A percentile compares a stretch with the other conserved stretches of the same genome.
phyloP scores from a whole-genome alignment of 1,139 yeast species.

The Arxiozyma heterogenica region DNA sequence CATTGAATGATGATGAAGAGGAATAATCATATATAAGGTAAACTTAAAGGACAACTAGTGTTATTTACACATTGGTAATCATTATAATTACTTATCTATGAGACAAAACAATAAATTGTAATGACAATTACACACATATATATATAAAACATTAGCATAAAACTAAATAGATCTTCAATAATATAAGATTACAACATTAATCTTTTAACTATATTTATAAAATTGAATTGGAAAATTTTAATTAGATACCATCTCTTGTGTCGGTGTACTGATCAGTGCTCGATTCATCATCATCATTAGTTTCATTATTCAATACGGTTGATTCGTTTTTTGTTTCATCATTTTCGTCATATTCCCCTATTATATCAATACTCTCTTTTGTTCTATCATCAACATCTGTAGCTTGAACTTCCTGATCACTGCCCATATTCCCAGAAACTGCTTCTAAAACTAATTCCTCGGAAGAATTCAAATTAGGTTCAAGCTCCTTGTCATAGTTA shows the following conservation, averaged over 20 bases:
- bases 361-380: conserved; percentile 5
- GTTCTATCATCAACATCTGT: conserved; percentile 1
- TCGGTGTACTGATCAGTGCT: background rate
- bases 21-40: background rate
- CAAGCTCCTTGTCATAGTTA: background rate
- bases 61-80: too few relatives aligned
- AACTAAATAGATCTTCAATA: background rate
- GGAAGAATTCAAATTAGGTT: background rate
- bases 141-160: background rate
- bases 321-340: background rate
- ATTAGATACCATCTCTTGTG: background rate
- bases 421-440: background rate
- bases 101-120: background rate
- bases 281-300: background rate
- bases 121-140: too few relatives aligned
- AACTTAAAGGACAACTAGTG: background rate
- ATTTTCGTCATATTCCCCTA: conserved; percentile 5
- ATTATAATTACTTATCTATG: background rate
- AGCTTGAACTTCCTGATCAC: background rate
- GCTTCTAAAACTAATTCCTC: background rate
- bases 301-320: background rate
- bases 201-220: background rate
- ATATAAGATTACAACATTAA: background rate
- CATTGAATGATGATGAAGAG: conserved; percentile 2
- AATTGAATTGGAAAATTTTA: too few relatives aligned